phyloP scores from a whole-genome alignment of 192 early-diverging fungal genomes.

The Linderina pennispora region DNA sequence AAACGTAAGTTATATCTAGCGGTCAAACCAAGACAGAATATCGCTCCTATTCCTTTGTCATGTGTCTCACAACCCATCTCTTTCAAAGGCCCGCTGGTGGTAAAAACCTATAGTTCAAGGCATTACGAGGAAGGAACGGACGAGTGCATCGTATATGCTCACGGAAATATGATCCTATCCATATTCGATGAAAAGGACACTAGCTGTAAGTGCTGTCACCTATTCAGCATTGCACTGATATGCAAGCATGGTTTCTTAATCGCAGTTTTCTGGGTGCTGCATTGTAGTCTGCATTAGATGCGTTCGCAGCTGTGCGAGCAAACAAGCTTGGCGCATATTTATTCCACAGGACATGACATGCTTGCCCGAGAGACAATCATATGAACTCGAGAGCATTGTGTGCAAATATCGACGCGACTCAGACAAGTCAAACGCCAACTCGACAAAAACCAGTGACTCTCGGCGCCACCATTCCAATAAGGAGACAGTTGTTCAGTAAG shows the following conservation, averaged over 20 bases:
- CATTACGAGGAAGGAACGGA: conserved; percentile 24
- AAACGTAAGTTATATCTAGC: too few species aligned
- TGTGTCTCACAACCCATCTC: too few species aligned
- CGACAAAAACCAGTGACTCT: background rate
- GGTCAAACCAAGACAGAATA: too few species aligned
- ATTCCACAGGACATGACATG: background rate
- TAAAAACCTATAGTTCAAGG: conserved; percentile 25
- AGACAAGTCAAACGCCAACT: background rate
- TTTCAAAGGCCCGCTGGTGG: too few species aligned
- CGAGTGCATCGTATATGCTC: background rate
- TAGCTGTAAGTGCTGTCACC: background rate
- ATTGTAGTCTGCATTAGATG: too few species aligned
- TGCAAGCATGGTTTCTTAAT: too few species aligned
- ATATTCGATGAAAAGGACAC: background rate
- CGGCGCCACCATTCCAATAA: background rate
- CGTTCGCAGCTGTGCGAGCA: background rate
- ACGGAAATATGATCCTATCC: background rate
- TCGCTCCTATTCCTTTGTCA: too few species aligned
- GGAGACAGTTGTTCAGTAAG: background rate
- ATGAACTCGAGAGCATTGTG: too few species aligned
- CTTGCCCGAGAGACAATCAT: too few species aligned
- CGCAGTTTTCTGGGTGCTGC: too few species aligned
- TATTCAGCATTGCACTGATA: too few species aligned
- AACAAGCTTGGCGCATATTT: background rate
- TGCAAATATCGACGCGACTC: too few species aligned